Percentiles rank a stretch among this genome's conserved stretches.
These are phyloP conservation scores for Claviceps monticola DNA, from an alignment of 2,329 filamentous ascomycete species.

Conservation along the genomic window DNA sequence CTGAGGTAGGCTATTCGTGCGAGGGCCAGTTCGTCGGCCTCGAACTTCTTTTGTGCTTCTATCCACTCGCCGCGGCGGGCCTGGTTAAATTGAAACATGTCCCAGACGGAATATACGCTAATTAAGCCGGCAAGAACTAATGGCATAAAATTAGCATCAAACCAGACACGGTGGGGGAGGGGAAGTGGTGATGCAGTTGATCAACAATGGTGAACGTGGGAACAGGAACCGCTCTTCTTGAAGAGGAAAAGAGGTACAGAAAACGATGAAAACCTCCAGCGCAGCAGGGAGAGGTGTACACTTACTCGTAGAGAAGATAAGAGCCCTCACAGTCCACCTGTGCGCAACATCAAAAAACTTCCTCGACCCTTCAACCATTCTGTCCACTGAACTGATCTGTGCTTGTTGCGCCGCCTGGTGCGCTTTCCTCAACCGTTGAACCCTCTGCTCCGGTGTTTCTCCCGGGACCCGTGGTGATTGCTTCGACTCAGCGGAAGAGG, in stretches of 20 bases:
- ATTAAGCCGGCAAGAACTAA: constrained; percentile 40
- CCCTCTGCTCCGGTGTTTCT: constrained; percentile 57
- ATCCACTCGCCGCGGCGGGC: constrained; percentile 45
- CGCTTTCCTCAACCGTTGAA: constrained; percentile 52
- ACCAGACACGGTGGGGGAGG: not conserved
- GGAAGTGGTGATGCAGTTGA: not conserved
- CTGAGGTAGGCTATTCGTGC: constrained; percentile 48
- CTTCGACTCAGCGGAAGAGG: constrained; percentile 11
- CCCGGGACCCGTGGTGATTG: constrained; percentile 20
- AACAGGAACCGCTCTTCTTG: too few species aligned
- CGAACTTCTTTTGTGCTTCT: constrained; percentile 38
- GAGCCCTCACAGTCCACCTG: constrained; percentile 37
- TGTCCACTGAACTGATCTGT: constrained; percentile 38
- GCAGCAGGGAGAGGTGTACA: not conserved
- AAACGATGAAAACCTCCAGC: too few species aligned
- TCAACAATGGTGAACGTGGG: not conserved
- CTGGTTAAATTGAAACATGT: constrained; percentile 48
- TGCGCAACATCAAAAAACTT: constrained; percentile 42
- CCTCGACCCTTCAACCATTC: constrained; percentile 32
- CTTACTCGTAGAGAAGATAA: constrained; percentile 44
- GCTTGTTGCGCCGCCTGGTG: constrained; percentile 52
- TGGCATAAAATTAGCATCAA: not conserved
- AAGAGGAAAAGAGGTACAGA: not conserved
- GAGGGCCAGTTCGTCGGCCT: constrained; percentile 39
- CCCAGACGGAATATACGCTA: constrained; percentile 44